Percentiles rank a stretch among this genome's conserved stretches.
phyloP scores from a whole-genome alignment of 148 eudicot species.

The Polygonum aviculare region DNA sequence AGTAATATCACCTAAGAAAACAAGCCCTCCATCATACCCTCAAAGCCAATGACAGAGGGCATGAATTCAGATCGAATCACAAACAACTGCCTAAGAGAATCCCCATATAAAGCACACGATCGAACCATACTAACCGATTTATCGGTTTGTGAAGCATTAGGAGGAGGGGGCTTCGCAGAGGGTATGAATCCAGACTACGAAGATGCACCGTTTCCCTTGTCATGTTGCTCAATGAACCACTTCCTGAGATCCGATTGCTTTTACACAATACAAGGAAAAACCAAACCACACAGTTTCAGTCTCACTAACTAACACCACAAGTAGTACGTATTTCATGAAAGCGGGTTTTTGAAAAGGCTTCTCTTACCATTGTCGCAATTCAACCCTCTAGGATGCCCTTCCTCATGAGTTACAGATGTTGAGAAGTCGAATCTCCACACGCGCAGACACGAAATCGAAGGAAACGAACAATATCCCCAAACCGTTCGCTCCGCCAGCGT shows the following conservation, averaged over 20 bases:
- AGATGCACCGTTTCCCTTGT: conserved; percentile 43
- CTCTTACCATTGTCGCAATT: conserved; percentile 24
- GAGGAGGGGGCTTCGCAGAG: conserved; percentile 27
- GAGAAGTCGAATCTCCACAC: conserved; percentile 16
- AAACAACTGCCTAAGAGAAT: neutral
- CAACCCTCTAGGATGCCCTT: neutral
- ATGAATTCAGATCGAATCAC: neutral
- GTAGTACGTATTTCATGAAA: neutral
- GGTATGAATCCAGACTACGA: conserved; percentile 25
- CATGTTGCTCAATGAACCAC: conserved; percentile 81
- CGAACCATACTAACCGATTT: conserved; percentile 36
- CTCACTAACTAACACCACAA: neutral
- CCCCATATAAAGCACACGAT: neutral
- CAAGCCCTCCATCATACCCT: too few relatives aligned
- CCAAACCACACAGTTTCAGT: neutral
- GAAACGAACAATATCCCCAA: too few relatives aligned
- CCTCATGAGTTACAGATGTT: neutral
- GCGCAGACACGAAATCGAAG: neutral
- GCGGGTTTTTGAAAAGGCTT: neutral
- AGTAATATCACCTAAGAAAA: neutral
- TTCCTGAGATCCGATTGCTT: conserved; percentile 81
- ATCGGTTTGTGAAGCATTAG: conserved; percentile 20
- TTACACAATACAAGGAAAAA: neutral
- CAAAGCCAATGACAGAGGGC: neutral
- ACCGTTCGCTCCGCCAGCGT: too few relatives aligned